Conservation (phyloP, 2,329 filamentous ascomycete genomes). For the Aspergillus sp. region DNA sequence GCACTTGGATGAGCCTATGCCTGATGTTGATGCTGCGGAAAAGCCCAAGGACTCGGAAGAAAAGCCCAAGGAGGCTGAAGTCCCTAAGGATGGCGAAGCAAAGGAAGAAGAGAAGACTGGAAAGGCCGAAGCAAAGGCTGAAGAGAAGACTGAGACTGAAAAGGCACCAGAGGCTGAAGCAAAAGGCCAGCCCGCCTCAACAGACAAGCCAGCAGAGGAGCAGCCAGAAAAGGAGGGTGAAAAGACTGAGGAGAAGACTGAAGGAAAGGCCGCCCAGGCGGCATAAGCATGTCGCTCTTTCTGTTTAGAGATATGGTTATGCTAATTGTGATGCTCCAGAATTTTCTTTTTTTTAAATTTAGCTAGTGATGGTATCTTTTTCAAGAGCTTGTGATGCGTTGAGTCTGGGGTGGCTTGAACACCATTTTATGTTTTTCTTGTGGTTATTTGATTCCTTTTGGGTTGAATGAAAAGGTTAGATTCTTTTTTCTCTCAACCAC, state of each 20-base stretch:
- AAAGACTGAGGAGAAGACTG: slow-evolving; percentile 12
- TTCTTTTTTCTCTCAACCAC: too few relatives aligned
- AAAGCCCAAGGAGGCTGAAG: slow-evolving; percentile 13
- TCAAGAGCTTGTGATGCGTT: too few relatives aligned
- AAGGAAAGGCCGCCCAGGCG: slow-evolving; percentile 6
- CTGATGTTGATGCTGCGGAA: slow-evolving; percentile 34
- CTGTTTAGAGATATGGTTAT: too few relatives aligned
- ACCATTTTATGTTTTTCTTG: too few relatives aligned
- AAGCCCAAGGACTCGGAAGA: slow-evolving; percentile 22
- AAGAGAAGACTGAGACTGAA: slow-evolving; percentile 7
- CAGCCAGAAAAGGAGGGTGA: too few relatives aligned
- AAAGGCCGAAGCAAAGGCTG: slow-evolving; percentile 25
- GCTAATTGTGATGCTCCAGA: too few relatives aligned
- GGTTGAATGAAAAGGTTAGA: too few relatives aligned
- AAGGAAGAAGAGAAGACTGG: slow-evolving; percentile 29
- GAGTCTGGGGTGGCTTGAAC: too few relatives aligned
- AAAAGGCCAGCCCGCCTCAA: background rate
- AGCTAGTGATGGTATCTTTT: too few relatives aligned
- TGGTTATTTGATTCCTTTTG: too few relatives aligned
- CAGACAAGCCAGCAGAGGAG: background rate
- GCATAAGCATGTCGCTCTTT: slow-evolving; percentile 11
- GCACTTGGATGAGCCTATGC: slow-evolving; percentile 29
- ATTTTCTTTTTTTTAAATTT: too few relatives aligned
- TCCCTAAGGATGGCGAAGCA: slow-evolving; percentile 16
- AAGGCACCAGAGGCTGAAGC: background rate